These are phyloP conservation scores for Kitagawia praeruptora DNA, from an alignment of 129 eudicot genomes.

Conservation along the genomic window DNA sequence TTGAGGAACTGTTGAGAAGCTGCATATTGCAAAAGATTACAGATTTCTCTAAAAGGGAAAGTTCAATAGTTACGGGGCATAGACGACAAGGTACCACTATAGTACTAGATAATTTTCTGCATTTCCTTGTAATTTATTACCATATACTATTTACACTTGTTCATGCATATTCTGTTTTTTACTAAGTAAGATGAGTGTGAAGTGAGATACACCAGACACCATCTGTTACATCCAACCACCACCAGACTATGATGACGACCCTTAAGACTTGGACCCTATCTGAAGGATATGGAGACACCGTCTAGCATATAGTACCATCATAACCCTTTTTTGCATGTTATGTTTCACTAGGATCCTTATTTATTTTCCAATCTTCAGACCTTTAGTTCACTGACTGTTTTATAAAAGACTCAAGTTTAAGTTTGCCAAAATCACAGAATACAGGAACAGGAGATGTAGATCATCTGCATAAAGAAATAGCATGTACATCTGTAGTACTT, in stretches of 20 bases:
- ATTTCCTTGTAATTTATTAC: not conserved
- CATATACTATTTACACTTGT: not conserved
- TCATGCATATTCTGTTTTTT: not conserved
- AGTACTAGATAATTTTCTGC: not conserved
- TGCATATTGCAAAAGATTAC: not conserved
- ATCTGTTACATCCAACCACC: not conserved
- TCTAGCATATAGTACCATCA: not conserved
- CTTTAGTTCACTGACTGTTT: not conserved
- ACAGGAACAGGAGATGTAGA: not conserved
- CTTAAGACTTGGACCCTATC: not conserved
- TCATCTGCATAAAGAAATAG: not conserved
- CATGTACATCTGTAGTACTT: not conserved
- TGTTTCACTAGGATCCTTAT: constrained; percentile 1
- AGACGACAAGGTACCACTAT: not conserved
- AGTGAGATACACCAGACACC: not conserved
- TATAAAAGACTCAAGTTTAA: not conserved
- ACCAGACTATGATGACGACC: not conserved
- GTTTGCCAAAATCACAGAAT: not conserved
- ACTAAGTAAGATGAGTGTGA: not conserved
- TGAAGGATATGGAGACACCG: not conserved
- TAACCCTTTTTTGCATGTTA: not conserved
- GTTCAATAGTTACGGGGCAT: not conserved
- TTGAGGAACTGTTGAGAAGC: not conserved
- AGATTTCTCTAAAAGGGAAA: not conserved
- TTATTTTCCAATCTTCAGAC: not conserved